phyloP scores from a whole-genome alignment of 805 yeast species.

The Metschnikowia bowlesiae region DNA sequence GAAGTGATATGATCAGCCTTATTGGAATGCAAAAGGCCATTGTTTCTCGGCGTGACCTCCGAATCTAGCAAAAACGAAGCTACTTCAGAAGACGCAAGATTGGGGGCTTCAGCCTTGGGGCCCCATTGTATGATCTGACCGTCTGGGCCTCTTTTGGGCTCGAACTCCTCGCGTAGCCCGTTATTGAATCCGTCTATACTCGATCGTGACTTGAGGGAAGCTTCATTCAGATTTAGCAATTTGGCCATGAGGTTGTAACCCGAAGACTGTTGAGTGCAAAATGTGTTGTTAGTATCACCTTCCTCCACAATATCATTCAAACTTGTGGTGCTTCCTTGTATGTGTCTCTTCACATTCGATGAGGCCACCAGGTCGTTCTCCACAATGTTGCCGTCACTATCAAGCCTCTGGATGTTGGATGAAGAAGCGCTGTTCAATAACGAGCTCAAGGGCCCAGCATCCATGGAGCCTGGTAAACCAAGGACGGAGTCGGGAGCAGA shows the following conservation, averaged over 20 bases:
- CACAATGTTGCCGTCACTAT: slow-evolving; percentile 42
- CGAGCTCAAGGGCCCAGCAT: slow-evolving; percentile 20
- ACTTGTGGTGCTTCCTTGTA: slow-evolving; percentile 2
- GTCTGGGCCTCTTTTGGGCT: slow-evolving; percentile 22
- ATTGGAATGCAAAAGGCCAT: not conserved
- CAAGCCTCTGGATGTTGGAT: slow-evolving; percentile 40
- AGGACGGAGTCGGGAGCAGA: slow-evolving; percentile 16
- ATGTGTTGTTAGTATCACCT: slow-evolving; percentile 7
- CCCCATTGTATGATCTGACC: slow-evolving; percentile 19
- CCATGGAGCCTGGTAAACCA: slow-evolving; percentile 22
- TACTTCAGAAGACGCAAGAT: slow-evolving; percentile 11
- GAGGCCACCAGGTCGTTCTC: slow-evolving; percentile 12
- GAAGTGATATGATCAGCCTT: slow-evolving; percentile 2
- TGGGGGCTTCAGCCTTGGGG: slow-evolving; percentile 22
- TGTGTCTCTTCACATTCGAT: slow-evolving; percentile 12
- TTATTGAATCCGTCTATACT: slow-evolving; percentile 1
- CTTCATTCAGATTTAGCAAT: slow-evolving; percentile 11
- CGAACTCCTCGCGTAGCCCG: slow-evolving; percentile 26
- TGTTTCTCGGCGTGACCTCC: slow-evolving; percentile 7
- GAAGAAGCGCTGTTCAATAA: slow-evolving; percentile 20
- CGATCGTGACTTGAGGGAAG: slow-evolving; percentile 1
- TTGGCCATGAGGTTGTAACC: slow-evolving; percentile 15
- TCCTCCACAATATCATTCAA: slow-evolving; percentile 16
- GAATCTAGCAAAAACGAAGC: slow-evolving; percentile 9
- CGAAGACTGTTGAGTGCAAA: slow-evolving; percentile 14